Evolutionary conservation across 176 grass and related monocot genomes (phyloP), one percentile per base, ranked within the genome.

Genomic region (Raddia guianensis): DNA sequence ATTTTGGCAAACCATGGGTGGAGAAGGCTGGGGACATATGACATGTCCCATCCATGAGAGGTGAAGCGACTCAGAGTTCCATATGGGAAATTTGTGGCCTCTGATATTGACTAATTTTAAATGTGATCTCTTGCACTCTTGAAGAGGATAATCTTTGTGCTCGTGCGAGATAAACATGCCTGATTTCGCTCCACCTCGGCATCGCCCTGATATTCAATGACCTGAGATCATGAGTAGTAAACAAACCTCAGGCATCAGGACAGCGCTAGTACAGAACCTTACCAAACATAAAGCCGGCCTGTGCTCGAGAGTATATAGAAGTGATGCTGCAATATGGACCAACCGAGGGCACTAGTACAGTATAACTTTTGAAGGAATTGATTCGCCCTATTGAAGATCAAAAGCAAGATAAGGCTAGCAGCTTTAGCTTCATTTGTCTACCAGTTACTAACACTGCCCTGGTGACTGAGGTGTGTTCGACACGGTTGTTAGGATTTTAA

Each of bases 291-390:
- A 61, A 63, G 80, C 14, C 32, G 34, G 33, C 14, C 32, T 46
- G 33, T 85, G 75, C 58, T 78, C 46, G 40, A 9, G 8, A 9
- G 8, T 16, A 19, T 64, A n/a, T 40, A 66, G 8, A 15, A 8
- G 60, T 44, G 87, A 79, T 18, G 81, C 47, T 80, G 49, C 77
- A 49, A 80, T 49, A 37, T 84, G 63, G 55, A 47, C 82, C 76
- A 9, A 51, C 70, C 70, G 71, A 80, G 57, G 70, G 62, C 87
- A 80, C 81, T 89, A 53, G 47, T 8, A 18, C 49, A 80, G 76
- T 89, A 53, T 33, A 5, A 18, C 49, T 88, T 64, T 70, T 76
- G 49, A 12, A 62, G 71, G 77, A 89, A 76, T 44, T 14, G 40
- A 65, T 85, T 81, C 82, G 47, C 7, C 53, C 57, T 27, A 69